Base-by-base conservation (phyloP, 345 rosid species). In the Arabis alpina region DNA sequence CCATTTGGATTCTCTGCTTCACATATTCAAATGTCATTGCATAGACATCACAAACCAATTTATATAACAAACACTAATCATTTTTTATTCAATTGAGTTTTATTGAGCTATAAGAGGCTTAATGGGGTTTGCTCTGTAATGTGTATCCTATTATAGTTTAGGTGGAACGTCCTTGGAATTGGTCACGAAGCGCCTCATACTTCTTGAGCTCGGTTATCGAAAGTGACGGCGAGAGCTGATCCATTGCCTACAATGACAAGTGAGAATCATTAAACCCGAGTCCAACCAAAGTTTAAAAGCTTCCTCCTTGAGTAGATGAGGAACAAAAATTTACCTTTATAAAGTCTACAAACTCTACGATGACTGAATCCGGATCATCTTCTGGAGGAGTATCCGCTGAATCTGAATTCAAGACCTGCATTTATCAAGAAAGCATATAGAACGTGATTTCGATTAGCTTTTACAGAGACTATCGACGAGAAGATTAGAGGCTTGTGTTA, bases 151-250 rank as follows among this genome's bases (percentile, higher is more conserved):
- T 5, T 61, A 27, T 16, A 41, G 54, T 43, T 74, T 60, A 74
- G 37, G 56, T 74, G 2, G 74, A 75, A 61, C 53, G 74, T 42
- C 97, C 96, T 82, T 88, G 82, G 66, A 89, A 86, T 61, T 84
- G 92, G 65, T 89, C 85, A 37, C 95, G 84, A 28, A 94, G 85
- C 68, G 51, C 27, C 79, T 94, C 97, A 5, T 94, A 91, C 79
- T 91, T 91, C 80, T 86, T 91, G 13, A 94, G 91, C 82, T 94
- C 99, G 4, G 87, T 82, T 78, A 80, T 62, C 42, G 98, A 91
- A 44, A 93, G 92, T 49, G 98, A 93, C 7, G 98, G 97, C 16
- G 96, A 86, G 14, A 91, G 84, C 76, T 91, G 97, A 55, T 75
- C 71, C 80, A 93, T 70, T 34, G 85, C 97, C 98, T 93, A 80